Evolutionary conservation across 73 alveolate genomes (phyloP).

Genomic region (Vitrella brassicaformis): DNA sequence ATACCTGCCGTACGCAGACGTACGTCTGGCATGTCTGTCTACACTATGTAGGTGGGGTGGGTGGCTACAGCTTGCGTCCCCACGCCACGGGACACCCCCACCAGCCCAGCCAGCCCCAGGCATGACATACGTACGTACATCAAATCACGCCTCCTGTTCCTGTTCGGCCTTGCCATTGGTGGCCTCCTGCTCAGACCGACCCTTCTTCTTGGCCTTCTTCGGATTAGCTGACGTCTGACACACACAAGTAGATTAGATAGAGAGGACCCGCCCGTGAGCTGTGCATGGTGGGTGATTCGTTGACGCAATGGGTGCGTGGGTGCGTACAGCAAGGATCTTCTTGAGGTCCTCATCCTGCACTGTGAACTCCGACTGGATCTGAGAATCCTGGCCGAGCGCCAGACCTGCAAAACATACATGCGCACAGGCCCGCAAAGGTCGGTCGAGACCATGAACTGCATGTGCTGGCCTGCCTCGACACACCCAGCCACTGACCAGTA

Average conservation of each 20-base stretch:
- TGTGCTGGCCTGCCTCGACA: not conserved
- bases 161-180: too few species aligned
- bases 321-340: slow-evolving; percentile 12
- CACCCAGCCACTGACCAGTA: slow-evolving; percentile 19
- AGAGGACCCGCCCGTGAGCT: not conserved
- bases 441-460: not conserved
- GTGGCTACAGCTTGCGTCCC: too few species aligned
- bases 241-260: not conserved
- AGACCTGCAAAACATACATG: not conserved
- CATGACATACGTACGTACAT: too few species aligned
- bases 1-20: too few species aligned
- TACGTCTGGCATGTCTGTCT: too few species aligned
- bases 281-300: too few species aligned
- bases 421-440: not conserved
- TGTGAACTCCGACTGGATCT: not conserved
- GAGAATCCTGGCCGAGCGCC: slow-evolving; percentile 15
- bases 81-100: too few species aligned
- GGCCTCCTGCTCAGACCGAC: slow-evolving; percentile 13
- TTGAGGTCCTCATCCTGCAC: slow-evolving; percentile 10
- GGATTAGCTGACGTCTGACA: slow-evolving; percentile 10
- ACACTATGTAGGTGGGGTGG: too few species aligned
- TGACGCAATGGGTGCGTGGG: not conserved
- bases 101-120: too few species aligned
- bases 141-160: too few species aligned
- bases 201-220: slow-evolving; percentile 35